Evolutionary conservation across 2,329 filamentous ascomycete genomes (phyloP).

Genomic region (Claviceps purpurea): DNA sequence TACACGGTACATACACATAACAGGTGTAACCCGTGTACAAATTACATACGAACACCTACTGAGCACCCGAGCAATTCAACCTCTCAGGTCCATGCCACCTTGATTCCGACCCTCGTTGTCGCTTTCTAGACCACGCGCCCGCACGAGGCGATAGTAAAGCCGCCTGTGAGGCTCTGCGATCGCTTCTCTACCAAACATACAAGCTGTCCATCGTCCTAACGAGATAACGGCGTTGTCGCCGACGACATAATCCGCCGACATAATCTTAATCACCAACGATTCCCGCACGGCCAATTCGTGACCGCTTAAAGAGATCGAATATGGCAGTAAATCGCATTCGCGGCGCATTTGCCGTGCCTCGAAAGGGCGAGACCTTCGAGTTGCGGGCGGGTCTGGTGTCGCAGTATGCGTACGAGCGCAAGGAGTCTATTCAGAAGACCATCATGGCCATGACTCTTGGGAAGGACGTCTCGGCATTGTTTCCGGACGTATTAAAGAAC

Average conservation of each 20-base stretch:
- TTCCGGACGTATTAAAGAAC: constrained; percentile 96
- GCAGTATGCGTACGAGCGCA: constrained; percentile 97
- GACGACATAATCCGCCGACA: not conserved
- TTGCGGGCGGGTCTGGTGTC: constrained; percentile 89
- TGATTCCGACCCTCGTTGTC: not conserved
- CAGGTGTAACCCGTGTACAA: too few relatives aligned
- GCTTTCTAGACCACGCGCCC: not conserved
- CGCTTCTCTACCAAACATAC: not conserved
- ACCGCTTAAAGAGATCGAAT: constrained; percentile 14
- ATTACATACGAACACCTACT: too few relatives aligned
- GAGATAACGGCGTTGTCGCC: not conserved
- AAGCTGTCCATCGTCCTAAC: not conserved
- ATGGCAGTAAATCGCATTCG: constrained; percentile 97
- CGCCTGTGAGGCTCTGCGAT: not conserved
- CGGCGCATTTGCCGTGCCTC: constrained; percentile 81
- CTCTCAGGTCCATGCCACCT: not conserved
- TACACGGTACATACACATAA: too few relatives aligned
- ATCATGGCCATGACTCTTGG: constrained; percentile 99
- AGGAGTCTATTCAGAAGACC: constrained; percentile 98
- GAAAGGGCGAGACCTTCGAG: constrained; percentile 97
- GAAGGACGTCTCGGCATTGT: constrained; percentile 94
- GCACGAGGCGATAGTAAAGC: constrained; percentile 1
- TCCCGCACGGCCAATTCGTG: constrained; percentile 7
- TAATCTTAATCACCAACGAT: not conserved
- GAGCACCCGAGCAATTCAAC: not conserved